These are phyloP conservation scores for Cutaneotrichosporon sp. DNA, from an alignment of 1,284 basidiomycete species.

Conservation along the genomic window DNA sequence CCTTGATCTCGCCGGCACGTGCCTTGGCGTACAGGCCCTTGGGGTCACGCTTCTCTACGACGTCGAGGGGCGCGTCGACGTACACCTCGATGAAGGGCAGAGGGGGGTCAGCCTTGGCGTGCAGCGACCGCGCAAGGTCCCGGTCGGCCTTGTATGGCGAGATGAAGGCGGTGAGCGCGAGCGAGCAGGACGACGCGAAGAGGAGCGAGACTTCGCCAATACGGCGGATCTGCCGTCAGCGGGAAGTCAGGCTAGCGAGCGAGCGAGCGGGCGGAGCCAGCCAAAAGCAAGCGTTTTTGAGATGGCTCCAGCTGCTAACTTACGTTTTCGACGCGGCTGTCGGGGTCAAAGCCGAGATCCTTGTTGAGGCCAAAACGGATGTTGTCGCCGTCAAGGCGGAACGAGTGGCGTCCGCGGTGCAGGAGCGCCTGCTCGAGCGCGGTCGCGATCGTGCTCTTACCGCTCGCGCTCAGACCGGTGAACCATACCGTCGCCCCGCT, in stretches of 20 bases:
- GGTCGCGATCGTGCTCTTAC: conserved; percentile 94
- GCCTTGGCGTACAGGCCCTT: conserved; percentile 99
- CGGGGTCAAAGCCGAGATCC: conserved; percentile 94
- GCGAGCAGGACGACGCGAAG: conserved; percentile 79
- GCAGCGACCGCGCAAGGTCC: conserved; percentile 73
- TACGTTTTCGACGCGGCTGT: conserved; percentile 86
- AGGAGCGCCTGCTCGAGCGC: conserved; percentile 95
- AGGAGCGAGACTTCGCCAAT: conserved; percentile 97
- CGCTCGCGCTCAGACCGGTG: conserved; percentile 86
- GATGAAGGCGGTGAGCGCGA: conserved; percentile 94
- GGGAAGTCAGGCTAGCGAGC: too few species aligned
- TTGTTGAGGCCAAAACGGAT: conserved; percentile 96
- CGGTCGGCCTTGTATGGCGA: conserved; percentile 93
- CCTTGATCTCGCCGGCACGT: conserved; percentile 87
- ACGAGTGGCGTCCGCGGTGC: conserved; percentile 76
- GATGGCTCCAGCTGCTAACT: too few species aligned
- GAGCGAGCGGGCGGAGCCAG: not conserved
- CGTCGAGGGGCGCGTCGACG: conserved; percentile 81
- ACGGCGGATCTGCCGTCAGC: conserved; percentile 61
- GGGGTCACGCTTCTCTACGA: conserved; percentile 89
- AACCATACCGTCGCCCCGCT: conserved; percentile 88
- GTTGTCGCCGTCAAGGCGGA: conserved; percentile 96
- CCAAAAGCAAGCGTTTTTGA: not conserved
- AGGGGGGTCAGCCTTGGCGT: conserved; percentile 55
- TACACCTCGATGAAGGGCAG: conserved; percentile 92